Evolutionary conservation across 108 stramenopile species (phyloP), one percentile per base, ranked within the genome.

Genomic region (Skeletonema marinoi): DNA sequence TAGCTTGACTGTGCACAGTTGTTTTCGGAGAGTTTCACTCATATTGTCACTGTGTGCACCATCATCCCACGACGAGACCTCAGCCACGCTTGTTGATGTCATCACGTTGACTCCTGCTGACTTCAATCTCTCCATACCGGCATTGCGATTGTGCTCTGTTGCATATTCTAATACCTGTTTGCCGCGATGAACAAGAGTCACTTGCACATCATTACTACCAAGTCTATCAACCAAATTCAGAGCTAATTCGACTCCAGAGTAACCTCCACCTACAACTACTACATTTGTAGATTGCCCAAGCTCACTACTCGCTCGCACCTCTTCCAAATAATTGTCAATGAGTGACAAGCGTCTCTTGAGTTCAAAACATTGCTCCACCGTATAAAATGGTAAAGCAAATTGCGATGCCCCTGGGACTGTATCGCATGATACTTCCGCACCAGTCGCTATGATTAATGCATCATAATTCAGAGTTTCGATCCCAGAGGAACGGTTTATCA

Each of bases 191-290:
- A 85, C 81, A 42, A 85, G 74, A 39, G 73, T 73, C 16, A 85
- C 85, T 58, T 82, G 42, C 3, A 85, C 80, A 50, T 68, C 35
- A 30, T 60, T 35, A 60, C 59, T 36, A n/a, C 65, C 69, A 1
- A 85, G 63, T 33, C 81, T 58, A 73, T 85, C 85, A 12, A 75
- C 74, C 32, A 81, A 51, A 58, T 81, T 81, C 35, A 81, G 71
- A 35, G 94, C 86, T 44, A 93, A 72, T 77, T 95, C 94, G 5
- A 95, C 92, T 60, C 94, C 92, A 16, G 88, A 86, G 66, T 90
- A 93, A n/a, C 92, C 89, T 33, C 92, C 94, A 41, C 94, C 94
- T 11, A 95, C 87, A 41, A 95, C 71, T 2, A 87, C 92, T 32
- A 91, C 81, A 66, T 84, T 70, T 31, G 63, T 48, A 35, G 67